A percentile compares a stretch with the other conserved stretches of the same genome.
Evolutionary conservation across 208 protist genomes (phyloP).

Genomic region (Crithidia acanthocephali): DNA sequence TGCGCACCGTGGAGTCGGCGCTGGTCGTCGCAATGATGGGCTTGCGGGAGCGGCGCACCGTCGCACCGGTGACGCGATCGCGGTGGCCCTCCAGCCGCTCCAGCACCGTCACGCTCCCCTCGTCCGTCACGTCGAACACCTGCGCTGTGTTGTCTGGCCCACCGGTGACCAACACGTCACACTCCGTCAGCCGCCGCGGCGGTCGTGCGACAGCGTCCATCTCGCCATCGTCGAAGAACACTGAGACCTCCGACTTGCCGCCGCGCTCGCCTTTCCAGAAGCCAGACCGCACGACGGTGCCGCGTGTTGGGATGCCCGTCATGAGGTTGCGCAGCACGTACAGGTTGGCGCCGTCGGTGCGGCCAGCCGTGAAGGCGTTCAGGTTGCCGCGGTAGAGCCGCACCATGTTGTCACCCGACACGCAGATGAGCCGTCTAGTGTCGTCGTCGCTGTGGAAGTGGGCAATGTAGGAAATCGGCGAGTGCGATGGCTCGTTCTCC

Average conservation of each 20-base stretch:
- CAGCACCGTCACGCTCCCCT: constrained; percentile 52
- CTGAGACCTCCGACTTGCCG: constrained; percentile 59
- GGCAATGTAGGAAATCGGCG: constrained; percentile 65
- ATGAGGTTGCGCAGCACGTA: constrained; percentile 81
- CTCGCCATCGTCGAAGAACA: constrained; percentile 87
- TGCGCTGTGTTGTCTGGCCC: constrained; percentile 78
- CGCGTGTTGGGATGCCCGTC: constrained; percentile 59
- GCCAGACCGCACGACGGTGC: constrained; percentile 58
- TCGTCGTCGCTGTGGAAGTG: constrained; percentile 74
- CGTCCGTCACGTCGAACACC: constrained; percentile 86
- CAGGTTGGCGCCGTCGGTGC: constrained; percentile 29
- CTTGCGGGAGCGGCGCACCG: constrained; percentile 62
- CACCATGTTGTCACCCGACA: constrained; percentile 86
- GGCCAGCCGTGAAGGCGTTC: constrained; percentile 36
- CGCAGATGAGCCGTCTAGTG: constrained; percentile 67
- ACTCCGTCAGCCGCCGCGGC: constrained; percentile 71
- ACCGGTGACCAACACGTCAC: constrained; percentile 77
- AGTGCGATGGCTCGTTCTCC: constrained; percentile 78
- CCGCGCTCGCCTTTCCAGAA: constrained; percentile 82
- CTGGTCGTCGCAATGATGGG: constrained; percentile 89
- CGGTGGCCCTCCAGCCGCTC: constrained; percentile 84
- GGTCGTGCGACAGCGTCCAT: constrained; percentile 68
- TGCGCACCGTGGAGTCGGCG: constrained; percentile 81
- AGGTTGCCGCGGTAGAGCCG: constrained; percentile 75
- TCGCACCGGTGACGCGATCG: constrained; percentile 81